A percentile compares a stretch with the other conserved stretches of the same genome.
phyloP scores from a whole-genome alignment of 768 basidiomycete genomes.

The Hygrophoropsis aurantiaca region DNA sequence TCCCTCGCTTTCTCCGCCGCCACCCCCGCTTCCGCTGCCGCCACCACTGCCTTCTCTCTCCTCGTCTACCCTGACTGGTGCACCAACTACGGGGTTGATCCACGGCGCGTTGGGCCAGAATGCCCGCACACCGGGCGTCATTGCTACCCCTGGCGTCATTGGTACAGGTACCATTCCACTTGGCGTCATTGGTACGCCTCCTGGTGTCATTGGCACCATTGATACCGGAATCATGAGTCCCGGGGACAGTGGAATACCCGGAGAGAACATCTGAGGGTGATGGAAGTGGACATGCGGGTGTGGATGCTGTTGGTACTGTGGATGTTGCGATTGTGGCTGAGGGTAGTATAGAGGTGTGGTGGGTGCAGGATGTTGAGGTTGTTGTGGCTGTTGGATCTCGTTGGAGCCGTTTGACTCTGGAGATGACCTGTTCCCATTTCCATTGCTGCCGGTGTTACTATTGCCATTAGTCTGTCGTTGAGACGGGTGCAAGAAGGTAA shows the following conservation, averaged over 20 bases:
- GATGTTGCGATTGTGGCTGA: background rate
- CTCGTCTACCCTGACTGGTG: constrained; percentile 43
- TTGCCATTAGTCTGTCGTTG: constrained; percentile 18
- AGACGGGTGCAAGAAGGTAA: constrained; percentile 69
- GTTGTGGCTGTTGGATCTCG: constrained; percentile 6
- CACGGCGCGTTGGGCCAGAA: constrained; percentile 64
- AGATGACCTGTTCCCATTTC: background rate
- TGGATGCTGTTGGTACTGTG: constrained; percentile 13
- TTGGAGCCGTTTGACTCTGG: constrained; percentile 1
- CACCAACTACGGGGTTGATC: constrained; percentile 64
- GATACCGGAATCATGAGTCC: constrained; percentile 28
- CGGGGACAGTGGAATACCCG: constrained; percentile 30
- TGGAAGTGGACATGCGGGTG: constrained; percentile 21
- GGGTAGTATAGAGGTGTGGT: constrained; percentile 10
- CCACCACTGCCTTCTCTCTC: constrained; percentile 6
- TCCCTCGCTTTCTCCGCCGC: constrained; percentile 35
- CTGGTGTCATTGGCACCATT: constrained; percentile 12
- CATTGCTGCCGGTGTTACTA: constrained; percentile 1
- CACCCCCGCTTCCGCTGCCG: constrained; percentile 9
- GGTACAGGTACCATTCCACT: constrained; percentile 4
- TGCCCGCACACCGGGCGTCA: constrained; percentile 62
- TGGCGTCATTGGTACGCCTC: constrained; percentile 20
- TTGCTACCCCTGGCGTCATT: constrained; percentile 22
- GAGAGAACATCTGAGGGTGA: constrained; percentile 27
- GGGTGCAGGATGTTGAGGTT: constrained; percentile 12